Evolutionary conservation across 345 rosid genomes (phyloP), one percentile per base, ranked within the genome.

Genomic region (Heritiera fomes): DNA sequence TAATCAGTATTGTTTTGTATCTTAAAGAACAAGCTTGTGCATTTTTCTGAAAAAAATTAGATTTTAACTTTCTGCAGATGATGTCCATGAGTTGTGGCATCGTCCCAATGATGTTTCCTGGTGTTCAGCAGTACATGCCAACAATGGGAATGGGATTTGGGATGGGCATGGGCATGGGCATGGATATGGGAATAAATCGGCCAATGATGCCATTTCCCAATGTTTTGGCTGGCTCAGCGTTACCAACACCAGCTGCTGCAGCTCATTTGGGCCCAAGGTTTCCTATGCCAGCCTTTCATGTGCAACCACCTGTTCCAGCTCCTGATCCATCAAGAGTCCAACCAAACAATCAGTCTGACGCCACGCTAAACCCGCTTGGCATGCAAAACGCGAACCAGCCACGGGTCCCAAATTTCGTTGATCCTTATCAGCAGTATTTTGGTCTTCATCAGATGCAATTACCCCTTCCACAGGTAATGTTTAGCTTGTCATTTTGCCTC

Each of bases 31-130:
- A 49, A 62, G 53, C 32, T 46, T 75, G 14, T 77, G 76, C 66
- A 62, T 79, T 68, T 59, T 80, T 66, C 40, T 74, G 66, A 79
- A 55, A 20, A 20, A 41, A 41, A 67, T 45, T 77, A 59, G 58
- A 76, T 80, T 81, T 67, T 71, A 66, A 56, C 65, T 23, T 67
- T 73, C 78, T 80, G 80, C 86, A 93, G 96, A 88, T 90, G 89
- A 93, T 93, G 97, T 93, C 97, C 81, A 87, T 91, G 94, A 93
- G 97, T 83, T 90, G 94, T 63, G 84, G 98, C 78, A 82, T 91
- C 89, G 89, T 87, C 56, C 94, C 94, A 0, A 88, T 89, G 95
- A 89, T 88, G 91, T 93, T 84, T 81, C 89, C 94, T 0, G 89
- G 94, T 2, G 82, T 90, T 81, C 93, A 87, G 81, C 90, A 87